Conservation (phyloP, 2,329 filamentous ascomycete genomes). For the Colletotrichum cuscutae region DNA sequence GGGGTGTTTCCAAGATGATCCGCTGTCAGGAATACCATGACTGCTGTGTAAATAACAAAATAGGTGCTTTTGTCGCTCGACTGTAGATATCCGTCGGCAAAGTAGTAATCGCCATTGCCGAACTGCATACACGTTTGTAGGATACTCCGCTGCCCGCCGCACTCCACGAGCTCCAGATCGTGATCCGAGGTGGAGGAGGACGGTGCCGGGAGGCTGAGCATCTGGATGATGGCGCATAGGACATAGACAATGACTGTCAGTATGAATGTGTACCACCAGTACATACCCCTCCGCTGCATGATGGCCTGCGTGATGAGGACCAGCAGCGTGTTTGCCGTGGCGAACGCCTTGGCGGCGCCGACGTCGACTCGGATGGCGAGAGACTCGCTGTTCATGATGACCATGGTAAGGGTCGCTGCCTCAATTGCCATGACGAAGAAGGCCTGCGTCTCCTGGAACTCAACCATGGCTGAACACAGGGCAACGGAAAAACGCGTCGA, state of each 20-base stretch:
- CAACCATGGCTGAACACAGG: slow-evolving; percentile 9
- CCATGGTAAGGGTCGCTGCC: slow-evolving; percentile 37
- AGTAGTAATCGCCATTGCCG: background rate
- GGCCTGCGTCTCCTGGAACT: slow-evolving; percentile 39
- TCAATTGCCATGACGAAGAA: slow-evolving; percentile 40
- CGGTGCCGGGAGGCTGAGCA: background rate
- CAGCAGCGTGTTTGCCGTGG: slow-evolving; percentile 30
- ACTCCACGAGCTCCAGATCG: background rate
- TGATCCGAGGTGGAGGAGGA: too few relatives aligned
- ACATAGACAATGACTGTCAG: slow-evolving; percentile 33
- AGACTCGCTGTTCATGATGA: slow-evolving; percentile 15
- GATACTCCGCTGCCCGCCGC: slow-evolving; percentile 15
- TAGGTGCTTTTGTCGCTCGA: background rate
- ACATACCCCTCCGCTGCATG: slow-evolving; percentile 37
- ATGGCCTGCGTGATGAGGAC: slow-evolving; percentile 38
- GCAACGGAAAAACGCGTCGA: slow-evolving; percentile 2
- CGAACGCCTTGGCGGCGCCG: slow-evolving; percentile 25
- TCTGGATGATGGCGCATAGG: slow-evolving; percentile 30
- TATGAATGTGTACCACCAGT: slow-evolving; percentile 40
- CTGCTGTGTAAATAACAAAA: background rate
- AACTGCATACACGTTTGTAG: background rate
- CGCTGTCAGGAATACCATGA: background rate
- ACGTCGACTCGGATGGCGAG: slow-evolving; percentile 19
- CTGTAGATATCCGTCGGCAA: background rate
- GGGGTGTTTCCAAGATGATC: background rate